These are phyloP conservation scores for Candida boidinii DNA, from an alignment of 805 yeast genomes.

Conservation along the genomic window DNA sequence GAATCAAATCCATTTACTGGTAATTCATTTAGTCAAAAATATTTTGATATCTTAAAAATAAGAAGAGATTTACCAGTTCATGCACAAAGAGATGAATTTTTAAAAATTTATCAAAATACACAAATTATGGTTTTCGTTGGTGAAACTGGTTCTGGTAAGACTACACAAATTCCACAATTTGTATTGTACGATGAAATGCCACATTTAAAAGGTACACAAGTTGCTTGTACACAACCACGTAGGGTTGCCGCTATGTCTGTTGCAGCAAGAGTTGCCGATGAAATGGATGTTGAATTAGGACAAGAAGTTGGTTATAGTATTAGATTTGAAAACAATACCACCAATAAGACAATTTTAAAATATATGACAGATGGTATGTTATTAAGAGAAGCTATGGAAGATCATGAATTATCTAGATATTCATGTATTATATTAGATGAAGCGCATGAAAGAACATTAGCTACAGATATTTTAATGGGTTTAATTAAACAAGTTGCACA, in stretches of 20 bases:
- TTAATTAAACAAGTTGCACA: slow-evolving; percentile 70
- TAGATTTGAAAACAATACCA: slow-evolving; percentile 87
- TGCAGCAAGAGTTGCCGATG: slow-evolving; percentile 95
- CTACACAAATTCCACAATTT: slow-evolving; percentile 97
- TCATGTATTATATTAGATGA: slow-evolving; percentile 92
- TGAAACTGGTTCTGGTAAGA: slow-evolving; percentile 98
- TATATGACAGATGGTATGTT: slow-evolving; percentile 99
- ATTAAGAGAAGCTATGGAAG: slow-evolving; percentile 95
- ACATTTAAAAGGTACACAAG: slow-evolving; percentile 71
- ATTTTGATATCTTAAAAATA: slow-evolving; percentile 66
- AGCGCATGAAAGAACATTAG: slow-evolving; percentile 95
- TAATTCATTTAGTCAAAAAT: slow-evolving; percentile 46
- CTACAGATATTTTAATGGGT: slow-evolving; percentile 97
- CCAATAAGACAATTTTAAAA: slow-evolving; percentile 72
- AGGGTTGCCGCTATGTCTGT: slow-evolving; percentile 99
- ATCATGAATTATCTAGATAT: slow-evolving; percentile 70
- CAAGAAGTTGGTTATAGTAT: slow-evolving; percentile 93
- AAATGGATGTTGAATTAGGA: slow-evolving; percentile 89
- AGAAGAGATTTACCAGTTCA: slow-evolving; percentile 92
- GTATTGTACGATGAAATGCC: slow-evolving; percentile 91
- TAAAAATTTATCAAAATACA: slow-evolving; percentile 71
- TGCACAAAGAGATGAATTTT: slow-evolving; percentile 83
- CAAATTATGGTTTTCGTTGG: slow-evolving; percentile 98
- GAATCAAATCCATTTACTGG: slow-evolving; percentile 77
- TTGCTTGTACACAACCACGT: slow-evolving; percentile 95